A percentile compares a stretch with the other conserved stretches of the same genome.
Evolutionary conservation across 257 asterid species (phyloP).

Genomic region (Primulina huaijiensis): DNA sequence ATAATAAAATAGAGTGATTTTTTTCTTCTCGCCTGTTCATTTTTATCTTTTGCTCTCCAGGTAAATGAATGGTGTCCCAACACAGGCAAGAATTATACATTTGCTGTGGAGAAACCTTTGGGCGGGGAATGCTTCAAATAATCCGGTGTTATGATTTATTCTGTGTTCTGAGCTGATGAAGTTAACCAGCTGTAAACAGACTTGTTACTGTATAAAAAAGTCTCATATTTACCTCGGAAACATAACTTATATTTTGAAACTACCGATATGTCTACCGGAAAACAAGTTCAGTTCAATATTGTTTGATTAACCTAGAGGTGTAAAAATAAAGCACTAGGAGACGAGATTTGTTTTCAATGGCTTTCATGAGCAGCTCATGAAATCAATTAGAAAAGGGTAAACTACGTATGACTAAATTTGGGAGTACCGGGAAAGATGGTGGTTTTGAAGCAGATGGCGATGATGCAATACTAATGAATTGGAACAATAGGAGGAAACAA

Average conservation of each 20-base stretch:
- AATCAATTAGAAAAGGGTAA: neutral
- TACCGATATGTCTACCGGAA: neutral
- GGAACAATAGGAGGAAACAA: neutral
- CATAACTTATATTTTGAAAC: neutral
- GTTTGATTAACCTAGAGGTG: neutral
- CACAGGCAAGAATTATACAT: neutral
- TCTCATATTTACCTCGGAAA: neutral
- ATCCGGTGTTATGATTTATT: neutral
- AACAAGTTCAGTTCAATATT: neutral
- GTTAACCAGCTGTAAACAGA: neutral
- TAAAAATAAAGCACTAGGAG: neutral
- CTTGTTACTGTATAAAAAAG: neutral
- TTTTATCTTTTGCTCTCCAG: neutral
- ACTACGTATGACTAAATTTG: neutral
- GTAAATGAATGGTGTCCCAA: neutral
- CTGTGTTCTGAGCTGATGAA: neutral
- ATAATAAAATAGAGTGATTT: neutral
- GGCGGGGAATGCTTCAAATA: neutral
- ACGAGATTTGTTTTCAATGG: neutral
- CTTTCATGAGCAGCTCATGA: neutral
- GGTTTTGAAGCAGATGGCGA: too few relatives aligned
- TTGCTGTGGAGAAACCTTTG: neutral
- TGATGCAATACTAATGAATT: too few relatives aligned
- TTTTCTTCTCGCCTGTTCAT: neutral
- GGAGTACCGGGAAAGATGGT: neutral